A percentile compares a stretch with the other conserved stretches of the same genome.
Conservation (phyloP, 768 basidiomycete species). For the Tylopilus subfusipes region DNA sequence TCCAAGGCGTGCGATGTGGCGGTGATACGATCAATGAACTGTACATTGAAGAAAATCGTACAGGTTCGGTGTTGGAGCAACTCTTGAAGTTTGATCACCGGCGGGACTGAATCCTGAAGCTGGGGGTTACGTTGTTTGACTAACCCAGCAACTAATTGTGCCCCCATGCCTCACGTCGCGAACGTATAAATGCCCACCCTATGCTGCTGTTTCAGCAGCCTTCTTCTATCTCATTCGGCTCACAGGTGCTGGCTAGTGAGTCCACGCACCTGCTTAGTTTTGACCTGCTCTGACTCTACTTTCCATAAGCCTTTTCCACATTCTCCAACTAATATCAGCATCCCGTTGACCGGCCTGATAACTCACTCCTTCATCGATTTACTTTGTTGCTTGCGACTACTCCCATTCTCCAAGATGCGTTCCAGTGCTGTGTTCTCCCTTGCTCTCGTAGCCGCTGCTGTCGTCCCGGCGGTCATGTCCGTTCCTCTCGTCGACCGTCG, state of each 20-base stretch:
- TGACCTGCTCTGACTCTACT: not conserved
- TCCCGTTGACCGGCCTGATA: not conserved
- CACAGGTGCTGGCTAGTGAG: not conserved
- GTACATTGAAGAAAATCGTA: too few relatives aligned
- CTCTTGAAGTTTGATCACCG: too few relatives aligned
- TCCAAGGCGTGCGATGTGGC: too few relatives aligned
- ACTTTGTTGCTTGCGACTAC: not conserved
- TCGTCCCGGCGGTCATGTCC: not conserved
- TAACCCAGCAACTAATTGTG: too few relatives aligned
- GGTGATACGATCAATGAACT: too few relatives aligned
- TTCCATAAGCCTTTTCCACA: not conserved
- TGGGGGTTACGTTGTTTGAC: too few relatives aligned
- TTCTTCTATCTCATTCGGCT: not conserved
- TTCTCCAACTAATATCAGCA: not conserved
- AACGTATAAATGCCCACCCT: not conserved
- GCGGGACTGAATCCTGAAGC: too few relatives aligned
- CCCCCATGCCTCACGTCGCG: too few relatives aligned
- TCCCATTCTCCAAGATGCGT: not conserved
- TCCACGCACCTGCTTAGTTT: not conserved
- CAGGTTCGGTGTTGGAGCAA: too few relatives aligned
- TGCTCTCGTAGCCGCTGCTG: not conserved
- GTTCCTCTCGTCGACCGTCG: too few relatives aligned
- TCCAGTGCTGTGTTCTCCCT: not conserved
- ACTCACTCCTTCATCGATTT: not conserved
- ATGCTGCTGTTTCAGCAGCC: not conserved